Evolutionary conservation across 2,329 filamentous ascomycete genomes (phyloP).

Genomic region (Celoporthe dispersa): DNA sequence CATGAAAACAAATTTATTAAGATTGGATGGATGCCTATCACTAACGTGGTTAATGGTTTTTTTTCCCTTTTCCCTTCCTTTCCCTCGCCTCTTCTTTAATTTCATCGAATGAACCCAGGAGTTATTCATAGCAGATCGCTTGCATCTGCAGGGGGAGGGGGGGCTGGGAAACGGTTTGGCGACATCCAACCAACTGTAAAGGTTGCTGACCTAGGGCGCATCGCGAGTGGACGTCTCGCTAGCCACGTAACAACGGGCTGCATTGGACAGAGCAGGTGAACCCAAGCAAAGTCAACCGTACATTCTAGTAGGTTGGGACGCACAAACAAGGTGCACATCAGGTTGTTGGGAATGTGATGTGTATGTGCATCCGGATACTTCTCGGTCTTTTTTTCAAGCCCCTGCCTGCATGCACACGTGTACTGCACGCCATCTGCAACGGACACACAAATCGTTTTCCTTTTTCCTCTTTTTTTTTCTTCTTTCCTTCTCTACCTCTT

Average conservation of each 20-base stretch:
- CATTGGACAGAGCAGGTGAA: neutral
- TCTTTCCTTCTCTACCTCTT: neutral
- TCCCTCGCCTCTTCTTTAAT: neutral
- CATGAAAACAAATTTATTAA: neutral
- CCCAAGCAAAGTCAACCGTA: too few species aligned
- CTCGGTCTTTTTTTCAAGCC: neutral
- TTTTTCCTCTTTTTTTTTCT: neutral
- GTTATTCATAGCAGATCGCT: neutral
- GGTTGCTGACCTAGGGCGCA: neutral
- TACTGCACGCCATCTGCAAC: neutral
- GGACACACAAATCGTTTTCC: neutral
- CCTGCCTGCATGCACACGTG: constrained; percentile 6
- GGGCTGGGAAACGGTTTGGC: neutral
- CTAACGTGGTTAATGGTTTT: neutral
- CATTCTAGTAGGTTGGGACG: neutral
- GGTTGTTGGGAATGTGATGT: neutral
- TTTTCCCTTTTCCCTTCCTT: too few species aligned
- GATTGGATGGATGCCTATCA: neutral
- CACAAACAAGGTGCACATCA: neutral
- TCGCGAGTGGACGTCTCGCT: neutral
- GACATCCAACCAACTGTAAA: neutral
- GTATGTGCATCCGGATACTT: neutral
- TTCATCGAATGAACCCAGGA: neutral
- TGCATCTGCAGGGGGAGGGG: neutral
- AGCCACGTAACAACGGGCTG: neutral